Conservation (phyloP, 2,329 filamentous ascomycete species). For the Myriosclerotinia scirpicola region DNA sequence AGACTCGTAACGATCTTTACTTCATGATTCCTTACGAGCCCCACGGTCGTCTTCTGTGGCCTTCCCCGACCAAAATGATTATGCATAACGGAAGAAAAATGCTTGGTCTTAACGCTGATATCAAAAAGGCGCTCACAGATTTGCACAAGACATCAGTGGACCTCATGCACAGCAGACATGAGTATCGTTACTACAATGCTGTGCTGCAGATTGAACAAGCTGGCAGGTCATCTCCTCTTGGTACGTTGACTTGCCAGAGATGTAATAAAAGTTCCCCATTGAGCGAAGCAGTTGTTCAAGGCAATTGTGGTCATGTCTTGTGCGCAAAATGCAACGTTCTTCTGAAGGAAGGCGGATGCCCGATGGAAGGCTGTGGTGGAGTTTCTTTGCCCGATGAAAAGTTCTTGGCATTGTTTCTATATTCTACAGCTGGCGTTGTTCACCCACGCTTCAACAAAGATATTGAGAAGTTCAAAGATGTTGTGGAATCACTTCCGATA, state of each 20-base stretch:
- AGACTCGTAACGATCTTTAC: not conserved
- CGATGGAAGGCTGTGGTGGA: not conserved
- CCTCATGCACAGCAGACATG: not conserved
- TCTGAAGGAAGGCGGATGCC: not conserved
- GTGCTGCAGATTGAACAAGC: not conserved
- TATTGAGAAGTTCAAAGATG: not conserved
- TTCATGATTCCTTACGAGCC: not conserved
- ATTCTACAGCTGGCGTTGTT: conserved; percentile 4
- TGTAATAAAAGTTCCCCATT: not conserved
- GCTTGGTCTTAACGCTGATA: not conserved
- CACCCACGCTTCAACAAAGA: not conserved
- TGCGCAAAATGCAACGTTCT: not conserved
- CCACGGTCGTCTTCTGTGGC: not conserved
- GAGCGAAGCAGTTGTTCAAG: not conserved
- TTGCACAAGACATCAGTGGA: not conserved
- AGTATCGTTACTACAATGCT: conserved; percentile 8
- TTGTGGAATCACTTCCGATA: not conserved
- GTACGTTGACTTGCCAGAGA: not conserved
- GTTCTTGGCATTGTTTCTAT: not conserved
- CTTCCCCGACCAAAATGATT: not conserved
- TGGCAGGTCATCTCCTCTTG: not conserved
- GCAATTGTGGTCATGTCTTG: not conserved
- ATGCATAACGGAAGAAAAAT: not conserved
- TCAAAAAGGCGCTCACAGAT: not conserved
- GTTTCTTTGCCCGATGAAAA: not conserved